Conservation (phyloP, 257 asterid species). For the Nicotiana tomentosiformis region DNA sequence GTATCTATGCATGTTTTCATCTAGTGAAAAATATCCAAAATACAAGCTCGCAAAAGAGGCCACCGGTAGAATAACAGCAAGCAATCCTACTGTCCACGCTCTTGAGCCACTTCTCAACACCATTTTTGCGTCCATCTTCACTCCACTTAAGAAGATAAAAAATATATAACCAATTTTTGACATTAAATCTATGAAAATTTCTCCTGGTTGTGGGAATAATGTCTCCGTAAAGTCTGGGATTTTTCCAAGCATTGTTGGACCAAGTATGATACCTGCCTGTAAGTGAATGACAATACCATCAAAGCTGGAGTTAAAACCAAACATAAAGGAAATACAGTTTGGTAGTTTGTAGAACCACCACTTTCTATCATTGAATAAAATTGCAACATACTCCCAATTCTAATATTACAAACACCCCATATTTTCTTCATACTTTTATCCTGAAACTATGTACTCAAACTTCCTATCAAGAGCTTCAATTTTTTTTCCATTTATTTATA, state of each 20-base stretch:
- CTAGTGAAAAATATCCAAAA: not conserved
- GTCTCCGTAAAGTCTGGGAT: not conserved
- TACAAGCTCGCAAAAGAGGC: slow-evolving; percentile 17
- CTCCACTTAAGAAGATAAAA: slow-evolving; percentile 79
- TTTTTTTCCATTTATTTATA: not conserved
- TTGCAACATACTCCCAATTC: not conserved
- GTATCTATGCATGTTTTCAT: slow-evolving; percentile 23
- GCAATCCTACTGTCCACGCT: slow-evolving; percentile 77
- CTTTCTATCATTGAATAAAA: not conserved
- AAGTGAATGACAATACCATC: not conserved
- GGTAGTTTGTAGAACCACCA: not conserved
- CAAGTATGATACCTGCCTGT: slow-evolving; percentile 83
- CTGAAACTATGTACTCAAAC: not conserved
- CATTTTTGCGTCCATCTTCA: slow-evolving; percentile 77
- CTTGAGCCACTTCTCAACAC: slow-evolving; percentile 57
- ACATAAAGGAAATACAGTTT: not conserved
- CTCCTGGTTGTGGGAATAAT: slow-evolving; percentile 62
- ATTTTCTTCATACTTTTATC: not conserved
- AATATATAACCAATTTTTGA: slow-evolving; percentile 75
- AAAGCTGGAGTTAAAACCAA: not conserved
- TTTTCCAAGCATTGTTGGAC: slow-evolving; percentile 63
- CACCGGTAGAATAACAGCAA: slow-evolving; percentile 38
- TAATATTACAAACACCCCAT: not conserved
- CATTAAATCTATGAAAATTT: slow-evolving; percentile 50
- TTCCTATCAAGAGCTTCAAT: not conserved